Conservation (phyloP, 1,139 yeast genomes). For the Saccharomyces hybrid region DNA sequence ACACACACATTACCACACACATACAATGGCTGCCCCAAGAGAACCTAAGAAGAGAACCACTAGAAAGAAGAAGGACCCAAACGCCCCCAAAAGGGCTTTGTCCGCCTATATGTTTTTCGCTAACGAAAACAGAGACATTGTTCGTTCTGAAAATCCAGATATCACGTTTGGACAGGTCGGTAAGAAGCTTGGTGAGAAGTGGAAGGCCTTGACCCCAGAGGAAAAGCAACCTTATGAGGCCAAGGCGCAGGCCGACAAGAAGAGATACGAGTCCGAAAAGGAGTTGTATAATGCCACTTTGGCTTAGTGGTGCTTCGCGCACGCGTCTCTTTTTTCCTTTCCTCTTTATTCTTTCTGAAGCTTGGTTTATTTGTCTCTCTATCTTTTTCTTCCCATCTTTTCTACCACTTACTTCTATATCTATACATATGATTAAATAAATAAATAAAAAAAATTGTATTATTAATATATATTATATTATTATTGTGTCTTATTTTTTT, state of each 20-base stretch:
- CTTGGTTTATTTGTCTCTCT: background rate
- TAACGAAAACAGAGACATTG: constrained; percentile 91
- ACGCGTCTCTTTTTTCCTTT: background rate
- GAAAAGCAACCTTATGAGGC: constrained; percentile 85
- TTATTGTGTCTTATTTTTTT: background rate
- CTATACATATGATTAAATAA: background rate
- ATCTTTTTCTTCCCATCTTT: background rate
- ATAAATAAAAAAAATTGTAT: background rate
- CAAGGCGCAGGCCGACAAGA: constrained; percentile 92
- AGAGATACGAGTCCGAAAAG: constrained; percentile 94
- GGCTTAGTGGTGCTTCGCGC: constrained; percentile 13
- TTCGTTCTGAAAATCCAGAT: constrained; percentile 91
- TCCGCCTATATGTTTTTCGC: constrained; percentile 99
- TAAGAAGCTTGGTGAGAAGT: constrained; percentile 84
- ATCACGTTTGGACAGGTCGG: constrained; percentile 89
- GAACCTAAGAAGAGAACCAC: constrained; percentile 31
- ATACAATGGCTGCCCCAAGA: background rate
- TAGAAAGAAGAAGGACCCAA: constrained; percentile 61
- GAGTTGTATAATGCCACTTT: constrained; percentile 64
- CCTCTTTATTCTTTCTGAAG: background rate
- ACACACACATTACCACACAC: background rate
- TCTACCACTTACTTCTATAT: background rate
- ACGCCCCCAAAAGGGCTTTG: constrained; percentile 97
- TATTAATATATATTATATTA: background rate
- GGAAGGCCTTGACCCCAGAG: constrained; percentile 81